Base-by-base conservation (phyloP, 1,284 basidiomycete species). In the Boletus albobrunnescens region DNA sequence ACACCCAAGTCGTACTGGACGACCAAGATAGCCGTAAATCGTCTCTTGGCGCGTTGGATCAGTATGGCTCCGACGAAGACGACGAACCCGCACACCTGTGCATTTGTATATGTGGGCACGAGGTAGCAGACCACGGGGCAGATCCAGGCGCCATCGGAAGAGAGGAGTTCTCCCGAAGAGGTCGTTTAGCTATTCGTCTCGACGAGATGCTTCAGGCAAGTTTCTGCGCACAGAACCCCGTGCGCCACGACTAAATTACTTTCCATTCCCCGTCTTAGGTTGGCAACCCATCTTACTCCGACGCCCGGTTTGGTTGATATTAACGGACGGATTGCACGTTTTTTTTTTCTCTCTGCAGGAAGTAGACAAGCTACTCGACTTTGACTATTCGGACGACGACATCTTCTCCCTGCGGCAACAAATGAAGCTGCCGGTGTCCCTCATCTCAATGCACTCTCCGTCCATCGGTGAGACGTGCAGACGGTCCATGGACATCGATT, bases 181-280 rank as follows among this genome's bases (percentile, higher is more conserved):
- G 77, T 38, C 84, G 83, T 55, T 82, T 91, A 8, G 92, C 91
- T 3, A 78, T 89, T 44, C 77, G 89, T 44, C 75, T 94, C 43
- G 93, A 96, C 63, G 90, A 94, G 67, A 65, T 91, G 44, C 71
- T 94, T 35, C 80, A 92, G 78, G 91, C 91, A 56, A 53, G 72
- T 57, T 70, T n/a, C n/a, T 63, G 30, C 41, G 30, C 36, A 11
- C 36, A 27, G 24, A 41, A 23, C 31, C 30, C 30, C 31, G 39
- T 32, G 31, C 38, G 30, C 32, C 37, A 20, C n/a, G 6, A 9
- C 52, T 60, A 26, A 61, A n/a, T n/a, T n/a, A n/a, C 43, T 33
- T 46, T 56, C 49, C 36, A 43, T 61, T 44, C 30, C 31, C 36
- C 33, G 42, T 41, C 56, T 51, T 31, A 58, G 59, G 61, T 64